These are phyloP conservation scores for Phlebiopsis flavidoalba DNA, from an alignment of 768 basidiomycete species.

Conservation along the genomic window DNA sequence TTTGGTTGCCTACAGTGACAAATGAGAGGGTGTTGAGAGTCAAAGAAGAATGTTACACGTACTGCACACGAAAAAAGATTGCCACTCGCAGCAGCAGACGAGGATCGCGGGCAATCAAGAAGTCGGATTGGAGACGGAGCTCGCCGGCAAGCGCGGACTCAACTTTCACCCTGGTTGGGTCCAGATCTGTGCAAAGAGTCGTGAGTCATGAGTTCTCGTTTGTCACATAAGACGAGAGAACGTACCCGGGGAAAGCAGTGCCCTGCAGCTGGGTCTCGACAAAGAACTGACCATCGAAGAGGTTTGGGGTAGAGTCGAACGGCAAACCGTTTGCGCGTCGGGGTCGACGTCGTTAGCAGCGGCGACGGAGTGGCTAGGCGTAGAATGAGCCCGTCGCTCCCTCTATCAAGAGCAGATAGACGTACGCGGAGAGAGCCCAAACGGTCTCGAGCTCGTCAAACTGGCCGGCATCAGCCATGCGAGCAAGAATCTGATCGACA, in stretches of 20 bases:
- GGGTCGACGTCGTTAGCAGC: constrained; percentile 25
- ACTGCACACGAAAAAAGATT: constrained; percentile 13
- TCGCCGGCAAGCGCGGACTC: constrained; percentile 18
- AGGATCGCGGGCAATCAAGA: constrained; percentile 7
- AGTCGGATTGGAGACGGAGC: constrained; percentile 25
- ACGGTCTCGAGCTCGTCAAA: constrained; percentile 21
- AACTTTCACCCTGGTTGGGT: constrained; percentile 19
- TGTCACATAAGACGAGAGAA: background rate
- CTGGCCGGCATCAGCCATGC: constrained; percentile 19
- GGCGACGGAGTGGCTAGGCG: constrained; percentile 17
- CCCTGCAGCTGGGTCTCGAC: constrained; percentile 13
- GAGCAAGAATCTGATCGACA: constrained; percentile 21
- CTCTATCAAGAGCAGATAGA: background rate
- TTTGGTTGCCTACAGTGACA: constrained; percentile 9
- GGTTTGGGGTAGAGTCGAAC: constrained; percentile 9
- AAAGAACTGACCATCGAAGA: constrained; percentile 14
- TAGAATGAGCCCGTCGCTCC: background rate
- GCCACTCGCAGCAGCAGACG: constrained; percentile 14
- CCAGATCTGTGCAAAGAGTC: background rate
- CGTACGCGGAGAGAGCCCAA: constrained; percentile 19
- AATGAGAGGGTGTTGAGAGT: background rate
- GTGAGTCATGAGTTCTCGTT: background rate
- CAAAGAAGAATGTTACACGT: background rate
- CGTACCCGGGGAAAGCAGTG: constrained; percentile 16
- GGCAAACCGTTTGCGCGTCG: constrained; percentile 13